Percentiles rank a stretch among this genome's conserved stretches.
Conservation (phyloP, 345 rosid species). For the Gossypium ekmanianum region DNA sequence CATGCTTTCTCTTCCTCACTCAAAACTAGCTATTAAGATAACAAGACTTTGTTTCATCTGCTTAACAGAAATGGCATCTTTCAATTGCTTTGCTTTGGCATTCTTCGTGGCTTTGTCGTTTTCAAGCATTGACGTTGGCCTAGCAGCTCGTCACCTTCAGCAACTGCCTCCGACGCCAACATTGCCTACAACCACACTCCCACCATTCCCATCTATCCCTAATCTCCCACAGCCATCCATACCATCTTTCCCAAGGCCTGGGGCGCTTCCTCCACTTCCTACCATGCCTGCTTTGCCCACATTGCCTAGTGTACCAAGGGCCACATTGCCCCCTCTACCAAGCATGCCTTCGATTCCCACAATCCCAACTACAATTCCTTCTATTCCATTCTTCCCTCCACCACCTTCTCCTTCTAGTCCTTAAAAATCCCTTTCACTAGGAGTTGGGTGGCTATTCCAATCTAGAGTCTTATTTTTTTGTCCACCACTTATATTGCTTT, state of each 20-base stretch:
- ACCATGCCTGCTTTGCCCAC: slow-evolving; percentile 21
- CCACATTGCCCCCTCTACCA: too few species aligned
- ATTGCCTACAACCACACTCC: too few species aligned
- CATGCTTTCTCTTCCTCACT: background rate
- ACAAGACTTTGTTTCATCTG: background rate
- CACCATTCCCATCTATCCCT: too few species aligned
- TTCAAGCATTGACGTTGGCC: slow-evolving; percentile 10
- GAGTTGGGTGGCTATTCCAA: too few species aligned
- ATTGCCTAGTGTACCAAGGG: background rate
- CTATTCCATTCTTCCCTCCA: too few species aligned
- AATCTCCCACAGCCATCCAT: background rate
- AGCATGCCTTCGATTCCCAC: too few species aligned
- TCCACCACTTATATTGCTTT: too few species aligned
- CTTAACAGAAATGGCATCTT: slow-evolving; percentile 15
- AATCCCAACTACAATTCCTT: too few species aligned
- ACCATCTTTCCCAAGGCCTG: slow-evolving; percentile 7
- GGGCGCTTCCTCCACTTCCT: slow-evolving; percentile 22
- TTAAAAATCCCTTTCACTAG: background rate
- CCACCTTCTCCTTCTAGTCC: background rate
- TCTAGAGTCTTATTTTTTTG: too few species aligned
- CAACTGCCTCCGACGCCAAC: slow-evolving; percentile 6
- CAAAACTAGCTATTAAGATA: background rate
- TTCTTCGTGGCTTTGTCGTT: slow-evolving; percentile 14
- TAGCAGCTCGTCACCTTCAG: slow-evolving; percentile 21
- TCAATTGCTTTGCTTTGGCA: background rate